phyloP scores from a whole-genome alignment of 2,329 filamentous ascomycete genomes.

The Pseudocercospora cruenta region DNA sequence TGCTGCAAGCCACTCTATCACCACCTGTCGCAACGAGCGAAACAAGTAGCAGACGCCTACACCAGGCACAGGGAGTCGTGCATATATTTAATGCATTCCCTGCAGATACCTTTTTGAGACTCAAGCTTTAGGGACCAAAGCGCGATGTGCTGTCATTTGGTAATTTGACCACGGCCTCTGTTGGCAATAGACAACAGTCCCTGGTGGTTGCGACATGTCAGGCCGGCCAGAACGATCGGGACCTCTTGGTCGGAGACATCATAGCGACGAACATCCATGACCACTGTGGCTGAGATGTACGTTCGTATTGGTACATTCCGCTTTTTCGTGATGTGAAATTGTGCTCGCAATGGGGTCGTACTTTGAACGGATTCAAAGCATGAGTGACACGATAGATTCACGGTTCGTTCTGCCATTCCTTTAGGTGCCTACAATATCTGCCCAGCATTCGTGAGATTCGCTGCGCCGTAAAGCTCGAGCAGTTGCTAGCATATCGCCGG shows the following conservation, averaged over 20 bases:
- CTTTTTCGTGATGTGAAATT: not conserved
- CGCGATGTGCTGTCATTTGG: slow-evolving; percentile 11
- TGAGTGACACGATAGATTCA: not conserved
- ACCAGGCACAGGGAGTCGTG: slow-evolving; percentile 1
- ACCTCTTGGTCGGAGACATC: not conserved
- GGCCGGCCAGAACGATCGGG: not conserved
- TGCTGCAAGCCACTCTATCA: slow-evolving; percentile 12
- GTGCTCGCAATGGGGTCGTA: not conserved
- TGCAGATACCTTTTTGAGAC: slow-evolving; percentile 10
- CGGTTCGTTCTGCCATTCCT: not conserved
- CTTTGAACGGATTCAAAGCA: not conserved
- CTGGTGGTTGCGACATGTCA: slow-evolving; percentile 6
- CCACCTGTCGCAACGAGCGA: not conserved
- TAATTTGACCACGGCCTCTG: slow-evolving; percentile 5
- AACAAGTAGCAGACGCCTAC: slow-evolving; percentile 1
- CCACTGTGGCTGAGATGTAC: not conserved
- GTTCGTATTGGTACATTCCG: not conserved
- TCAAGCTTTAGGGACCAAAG: slow-evolving; percentile 10
- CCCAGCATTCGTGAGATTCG: not conserved
- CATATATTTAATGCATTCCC: slow-evolving; percentile 10
- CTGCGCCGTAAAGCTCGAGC: not conserved
- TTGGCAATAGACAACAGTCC: slow-evolving; percentile 3
- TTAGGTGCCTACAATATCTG: not conserved
- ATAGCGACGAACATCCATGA: not conserved
- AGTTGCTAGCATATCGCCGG: not conserved